Base-by-base conservation (phyloP, 768 basidiomycete genomes). In the Leccinellum luteum region DNA sequence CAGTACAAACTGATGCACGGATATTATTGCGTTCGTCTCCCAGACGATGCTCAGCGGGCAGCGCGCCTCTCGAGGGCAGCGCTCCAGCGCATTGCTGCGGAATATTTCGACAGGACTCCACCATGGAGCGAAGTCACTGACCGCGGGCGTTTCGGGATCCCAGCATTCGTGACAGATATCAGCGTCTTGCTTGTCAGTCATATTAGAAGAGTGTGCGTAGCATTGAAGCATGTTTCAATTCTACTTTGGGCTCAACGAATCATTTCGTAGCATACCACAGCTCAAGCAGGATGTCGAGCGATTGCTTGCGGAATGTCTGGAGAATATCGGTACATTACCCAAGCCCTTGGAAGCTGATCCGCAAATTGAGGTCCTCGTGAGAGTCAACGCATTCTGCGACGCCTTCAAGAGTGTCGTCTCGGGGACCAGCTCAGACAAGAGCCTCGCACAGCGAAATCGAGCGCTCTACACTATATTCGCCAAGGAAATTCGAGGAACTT, bases 1-100 rank as follows among this genome's bases (percentile, higher is more conserved):
- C 25, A 62, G 31, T 70, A 87, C 62, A 52, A 17, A 15, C 70
- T 88, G 56, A 76, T 64, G 35, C 83, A 83, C 52, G 81, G 87
- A 7, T 89, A 87, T 57, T 87, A 83, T 54, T 85, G 84, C 19
- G 84, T 87, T 28, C 84, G 84, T 44, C 81, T 86, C 9, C 84
- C 85, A 0, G 80, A 85, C 50, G 88, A 87, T 60, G 71, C 65
- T 2, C 79, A 86, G 55, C 81, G 88, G 1, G 57, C 64, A 14
- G 61, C 66, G 35, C 65, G 67, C 4, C 66, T 79, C 12, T 68
- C 78, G 1, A 74, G 74, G 15, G 49, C 60, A 0, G 79, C 75
- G 19, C 69, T 75, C 6, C 75, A 81, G 49, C 56, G 53, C 14
- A 64, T 70, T 0, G 81, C 79, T 1, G 55, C 65, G 0, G 56